These are phyloP conservation scores for Persicaria maculosa DNA, from an alignment of 148 eudicot genomes.

Conservation along the genomic window DNA sequence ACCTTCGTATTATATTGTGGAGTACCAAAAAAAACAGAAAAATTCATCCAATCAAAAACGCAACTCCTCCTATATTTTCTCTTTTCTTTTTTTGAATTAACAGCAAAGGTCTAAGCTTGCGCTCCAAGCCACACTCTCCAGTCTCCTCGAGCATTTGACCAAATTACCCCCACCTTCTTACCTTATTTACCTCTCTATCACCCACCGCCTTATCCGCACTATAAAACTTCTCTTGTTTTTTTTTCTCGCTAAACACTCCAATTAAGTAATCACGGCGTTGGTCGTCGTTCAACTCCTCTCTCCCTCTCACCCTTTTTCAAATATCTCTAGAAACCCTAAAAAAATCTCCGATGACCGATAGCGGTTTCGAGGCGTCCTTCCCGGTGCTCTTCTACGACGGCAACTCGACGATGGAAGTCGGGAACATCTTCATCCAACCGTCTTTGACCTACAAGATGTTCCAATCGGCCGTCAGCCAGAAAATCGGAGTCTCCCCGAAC, in stretches of 20 bases:
- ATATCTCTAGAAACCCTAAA: background rate
- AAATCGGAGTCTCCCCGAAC: constrained; percentile 59
- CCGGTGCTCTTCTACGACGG: constrained; percentile 64
- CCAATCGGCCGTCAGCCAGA: constrained; percentile 34
- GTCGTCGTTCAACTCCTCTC: background rate
- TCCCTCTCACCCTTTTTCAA: background rate
- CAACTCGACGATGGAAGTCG: constrained; percentile 40
- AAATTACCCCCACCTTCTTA: too few species aligned
- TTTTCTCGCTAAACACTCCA: background rate
- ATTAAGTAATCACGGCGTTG: too few species aligned
- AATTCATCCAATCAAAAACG: too few species aligned
- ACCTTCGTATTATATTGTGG: too few species aligned
- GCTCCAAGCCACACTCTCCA: too few species aligned
- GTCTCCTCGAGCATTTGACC: too few species aligned
- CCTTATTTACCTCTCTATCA: too few species aligned
- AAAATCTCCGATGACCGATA: background rate
- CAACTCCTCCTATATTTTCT: too few species aligned
- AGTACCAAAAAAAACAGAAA: too few species aligned
- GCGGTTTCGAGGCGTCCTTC: constrained; percentile 14
- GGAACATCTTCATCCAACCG: constrained; percentile 33
- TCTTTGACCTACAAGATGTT: constrained; percentile 42
- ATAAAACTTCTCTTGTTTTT: background rate
- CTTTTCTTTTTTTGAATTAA: too few species aligned
- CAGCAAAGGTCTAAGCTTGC: too few species aligned
- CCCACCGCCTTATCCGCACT: background rate